Conservation (phyloP, 805 yeast species). For the Metschnikowia amazonensis region DNA sequence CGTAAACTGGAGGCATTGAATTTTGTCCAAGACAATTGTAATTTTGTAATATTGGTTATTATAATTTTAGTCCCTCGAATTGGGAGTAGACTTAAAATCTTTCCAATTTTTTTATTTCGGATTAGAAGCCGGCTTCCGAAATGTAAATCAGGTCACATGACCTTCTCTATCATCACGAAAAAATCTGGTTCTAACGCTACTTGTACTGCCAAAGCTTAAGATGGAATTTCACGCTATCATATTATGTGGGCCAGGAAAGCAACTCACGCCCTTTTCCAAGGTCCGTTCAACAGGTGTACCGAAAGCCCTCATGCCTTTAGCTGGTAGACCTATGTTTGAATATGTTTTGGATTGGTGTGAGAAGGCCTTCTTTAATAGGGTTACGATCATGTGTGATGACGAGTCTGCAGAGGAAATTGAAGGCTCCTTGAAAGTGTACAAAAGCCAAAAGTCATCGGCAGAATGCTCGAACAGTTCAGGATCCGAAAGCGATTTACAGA, state of each 20-base stretch:
- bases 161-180: conserved; percentile 5
- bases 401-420: conserved; percentile 46
- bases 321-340: conserved; percentile 82
- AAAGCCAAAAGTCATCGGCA: conserved; percentile 29
- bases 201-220: conserved; percentile 9
- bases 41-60: not conserved
- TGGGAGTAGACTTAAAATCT: too few relatives aligned
- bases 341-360: conserved; percentile 93
- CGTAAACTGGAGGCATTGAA: not conserved
- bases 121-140: not conserved
- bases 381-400: conserved; percentile 58
- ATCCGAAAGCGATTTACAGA: conserved; percentile 15
- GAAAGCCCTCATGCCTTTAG: conserved; percentile 86
- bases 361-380: conserved; percentile 68
- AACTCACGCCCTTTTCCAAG: conserved; percentile 67
- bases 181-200: not conserved
- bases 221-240: conserved; percentile 95
- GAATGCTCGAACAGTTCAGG: conserved; percentile 15
- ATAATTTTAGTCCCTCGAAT: not conserved
- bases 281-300: conserved; percentile 61
- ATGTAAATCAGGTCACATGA: conserved; percentile 2
- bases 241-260: conserved; percentile 80
- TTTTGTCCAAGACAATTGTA: not conserved
- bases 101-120: not conserved
- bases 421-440: conserved; percentile 47